phyloP scores from a whole-genome alignment of 345 rosid species.

The Linum tenue region DNA sequence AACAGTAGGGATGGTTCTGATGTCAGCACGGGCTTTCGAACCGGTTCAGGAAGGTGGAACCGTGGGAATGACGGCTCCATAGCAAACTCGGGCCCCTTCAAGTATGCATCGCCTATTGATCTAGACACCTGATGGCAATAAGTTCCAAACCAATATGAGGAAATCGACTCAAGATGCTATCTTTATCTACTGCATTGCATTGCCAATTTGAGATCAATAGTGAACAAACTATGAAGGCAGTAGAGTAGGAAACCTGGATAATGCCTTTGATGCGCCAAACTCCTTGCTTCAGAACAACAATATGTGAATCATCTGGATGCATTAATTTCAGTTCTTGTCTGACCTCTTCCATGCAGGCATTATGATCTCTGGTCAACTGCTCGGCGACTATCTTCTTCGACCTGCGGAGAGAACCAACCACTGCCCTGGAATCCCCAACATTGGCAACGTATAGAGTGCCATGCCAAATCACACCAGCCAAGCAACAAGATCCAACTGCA shows the following conservation, averaged over 20 bases:
- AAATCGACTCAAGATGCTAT: neutral
- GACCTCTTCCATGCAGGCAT: conserved; percentile 81
- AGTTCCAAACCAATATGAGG: conserved; percentile 4
- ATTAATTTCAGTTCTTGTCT: conserved; percentile 74
- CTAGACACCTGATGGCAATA: conserved; percentile 57
- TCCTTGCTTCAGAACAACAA: conserved; percentile 76
- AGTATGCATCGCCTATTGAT: conserved; percentile 94
- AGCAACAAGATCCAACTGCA: conserved; percentile 86
- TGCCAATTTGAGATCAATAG: no score
- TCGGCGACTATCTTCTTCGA: conserved; percentile 73
- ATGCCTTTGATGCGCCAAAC: conserved; percentile 99
- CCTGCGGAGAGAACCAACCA: conserved; percentile 47
- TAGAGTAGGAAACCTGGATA: conserved; percentile 58
- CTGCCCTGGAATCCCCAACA: conserved; percentile 93
- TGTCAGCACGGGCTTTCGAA: conserved; percentile 68
- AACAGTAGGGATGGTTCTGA: conserved; percentile 63
- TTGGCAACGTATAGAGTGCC: conserved; percentile 79
- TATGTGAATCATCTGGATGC: conserved; percentile 81
- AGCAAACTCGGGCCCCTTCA: conserved; percentile 84
- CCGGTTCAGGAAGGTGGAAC: conserved; percentile 65
- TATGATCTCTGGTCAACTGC: conserved; percentile 77
- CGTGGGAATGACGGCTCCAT: conserved; percentile 74
- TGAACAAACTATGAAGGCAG: conserved; percentile 1
- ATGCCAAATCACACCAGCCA: conserved; percentile 79
- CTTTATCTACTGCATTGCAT: no score